phyloP scores from a whole-genome alignment of 768 basidiomycete species.

The Collybia nuda region DNA sequence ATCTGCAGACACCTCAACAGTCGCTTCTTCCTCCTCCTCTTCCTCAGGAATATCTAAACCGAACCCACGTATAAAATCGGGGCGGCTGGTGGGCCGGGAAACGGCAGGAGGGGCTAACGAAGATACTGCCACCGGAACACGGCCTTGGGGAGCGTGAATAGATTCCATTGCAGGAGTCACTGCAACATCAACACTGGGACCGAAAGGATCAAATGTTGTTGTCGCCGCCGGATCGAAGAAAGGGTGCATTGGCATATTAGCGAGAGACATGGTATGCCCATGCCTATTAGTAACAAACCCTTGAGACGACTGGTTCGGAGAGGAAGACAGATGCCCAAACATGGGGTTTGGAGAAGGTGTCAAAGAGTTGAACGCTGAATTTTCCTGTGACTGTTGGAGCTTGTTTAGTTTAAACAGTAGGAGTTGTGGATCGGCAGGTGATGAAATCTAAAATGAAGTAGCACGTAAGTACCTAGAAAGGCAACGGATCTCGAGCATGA shows the following conservation, averaged over 20 bases:
- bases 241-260: constrained; percentile 49
- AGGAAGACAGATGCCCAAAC: constrained; percentile 53
- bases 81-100: constrained; percentile 51
- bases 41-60: constrained; percentile 80
- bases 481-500: constrained; percentile 22
- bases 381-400: constrained; percentile 70
- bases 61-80: constrained; percentile 80
- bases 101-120: constrained; percentile 44
- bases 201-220: constrained; percentile 63
- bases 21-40: constrained; percentile 56
- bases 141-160: constrained; percentile 50
- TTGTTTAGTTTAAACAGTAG: constrained; percentile 83
- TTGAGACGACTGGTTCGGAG: constrained; percentile 38
- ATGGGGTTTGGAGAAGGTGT: constrained; percentile 66
- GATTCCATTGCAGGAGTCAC: constrained; percentile 20
- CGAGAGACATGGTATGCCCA: constrained; percentile 74
- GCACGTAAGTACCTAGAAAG: constrained; percentile 4
- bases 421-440: constrained; percentile 85
- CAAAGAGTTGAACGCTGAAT: constrained; percentile 50
- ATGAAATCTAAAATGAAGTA: constrained; percentile 64
- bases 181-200: constrained; percentile 42
- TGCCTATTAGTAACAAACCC: constrained; percentile 55
- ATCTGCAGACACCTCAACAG: constrained; percentile 25
- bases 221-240: constrained; percentile 27
- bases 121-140: constrained; percentile 43